A percentile compares a stretch with the other conserved stretches of the same genome.
Conservation (phyloP, 164 flowering plant genomes). For the Protea cynaroides region DNA sequence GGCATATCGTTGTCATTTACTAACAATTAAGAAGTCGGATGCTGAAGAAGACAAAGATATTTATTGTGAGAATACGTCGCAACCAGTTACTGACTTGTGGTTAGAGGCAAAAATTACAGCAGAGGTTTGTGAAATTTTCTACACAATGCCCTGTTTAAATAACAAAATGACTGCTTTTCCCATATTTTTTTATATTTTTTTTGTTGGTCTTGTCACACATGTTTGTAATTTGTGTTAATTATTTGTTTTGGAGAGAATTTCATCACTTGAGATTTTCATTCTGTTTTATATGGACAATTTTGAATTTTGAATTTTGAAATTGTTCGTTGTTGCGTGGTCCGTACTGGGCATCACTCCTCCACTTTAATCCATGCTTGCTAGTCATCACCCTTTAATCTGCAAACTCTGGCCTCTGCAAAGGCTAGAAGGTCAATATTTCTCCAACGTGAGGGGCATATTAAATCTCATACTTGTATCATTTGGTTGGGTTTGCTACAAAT, state of each 20-base stretch:
- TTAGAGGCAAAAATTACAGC: conserved; percentile 73
- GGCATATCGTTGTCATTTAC: conserved; percentile 10
- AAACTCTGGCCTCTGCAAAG: background rate
- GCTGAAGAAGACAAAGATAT: conserved; percentile 10
- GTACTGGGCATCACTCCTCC: background rate
- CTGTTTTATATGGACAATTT: background rate
- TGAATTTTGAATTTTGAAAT: background rate
- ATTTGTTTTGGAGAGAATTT: background rate
- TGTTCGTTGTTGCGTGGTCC: background rate
- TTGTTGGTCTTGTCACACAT: background rate
- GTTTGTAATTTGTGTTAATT: background rate
- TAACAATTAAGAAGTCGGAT: conserved; percentile 11
- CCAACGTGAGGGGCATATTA: too few relatives aligned
- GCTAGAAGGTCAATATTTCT: background rate
- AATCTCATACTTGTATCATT: too few relatives aligned
- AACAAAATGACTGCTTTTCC: background rate
- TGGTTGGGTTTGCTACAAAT: too few relatives aligned
- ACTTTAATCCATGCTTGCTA: background rate
- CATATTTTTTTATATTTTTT: background rate
- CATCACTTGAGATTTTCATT: background rate
- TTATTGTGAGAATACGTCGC: conserved; percentile 19
- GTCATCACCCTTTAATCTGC: background rate
- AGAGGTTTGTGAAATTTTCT: conserved; percentile 46
- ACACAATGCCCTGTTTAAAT: background rate
- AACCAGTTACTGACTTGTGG: conserved; percentile 52